A percentile compares a stretch with the other conserved stretches of the same genome.
Evolutionary conservation across 768 basidiomycete species (phyloP).

Genomic region (Boletus patriciae): DNA sequence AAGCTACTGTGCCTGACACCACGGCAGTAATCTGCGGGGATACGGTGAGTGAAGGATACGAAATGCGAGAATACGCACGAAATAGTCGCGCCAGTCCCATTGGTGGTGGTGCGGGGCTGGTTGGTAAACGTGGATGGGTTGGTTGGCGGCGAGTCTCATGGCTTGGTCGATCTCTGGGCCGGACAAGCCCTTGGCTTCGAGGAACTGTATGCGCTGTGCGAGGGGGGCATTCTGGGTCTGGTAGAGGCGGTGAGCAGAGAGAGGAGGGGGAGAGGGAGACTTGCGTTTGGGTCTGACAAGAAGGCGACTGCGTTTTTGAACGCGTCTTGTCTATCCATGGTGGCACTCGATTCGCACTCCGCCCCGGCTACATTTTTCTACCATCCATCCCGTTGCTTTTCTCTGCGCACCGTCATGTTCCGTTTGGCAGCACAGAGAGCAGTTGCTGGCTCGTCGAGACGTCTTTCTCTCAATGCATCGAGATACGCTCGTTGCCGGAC

Average conservation of each 20-base stretch:
- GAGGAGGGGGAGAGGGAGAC: conserved; percentile 6
- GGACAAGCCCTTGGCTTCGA: conserved; percentile 92
- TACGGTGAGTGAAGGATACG: conserved; percentile 15
- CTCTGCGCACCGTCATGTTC: conserved; percentile 25
- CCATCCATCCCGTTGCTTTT: background rate
- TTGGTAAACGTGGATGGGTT: conserved; percentile 41
- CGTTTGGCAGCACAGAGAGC: conserved; percentile 29
- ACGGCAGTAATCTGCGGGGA: conserved; percentile 81
- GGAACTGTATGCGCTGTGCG: conserved; percentile 85
- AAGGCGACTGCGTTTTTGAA: conserved; percentile 82
- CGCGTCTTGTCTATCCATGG: conserved; percentile 66
- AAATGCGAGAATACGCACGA: conserved; percentile 54
- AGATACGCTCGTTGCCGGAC: conserved; percentile 18
- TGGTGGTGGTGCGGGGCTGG: conserved; percentile 46
- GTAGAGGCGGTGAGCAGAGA: conserved; percentile 1
- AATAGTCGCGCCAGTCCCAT: conserved; percentile 98
- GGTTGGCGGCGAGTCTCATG: conserved; percentile 57
- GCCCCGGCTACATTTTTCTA: conserved; percentile 12
- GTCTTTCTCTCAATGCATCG: background rate
- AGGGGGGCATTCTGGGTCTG: conserved; percentile 79
- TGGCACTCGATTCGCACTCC: conserved; percentile 27
- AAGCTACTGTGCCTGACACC: conserved; percentile 81
- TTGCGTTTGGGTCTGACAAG: conserved; percentile 79
- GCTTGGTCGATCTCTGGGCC: conserved; percentile 84
- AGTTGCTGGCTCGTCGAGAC: background rate